Base-by-base conservation (phyloP, 805 yeast species). In the Clavispora fructus region DNA sequence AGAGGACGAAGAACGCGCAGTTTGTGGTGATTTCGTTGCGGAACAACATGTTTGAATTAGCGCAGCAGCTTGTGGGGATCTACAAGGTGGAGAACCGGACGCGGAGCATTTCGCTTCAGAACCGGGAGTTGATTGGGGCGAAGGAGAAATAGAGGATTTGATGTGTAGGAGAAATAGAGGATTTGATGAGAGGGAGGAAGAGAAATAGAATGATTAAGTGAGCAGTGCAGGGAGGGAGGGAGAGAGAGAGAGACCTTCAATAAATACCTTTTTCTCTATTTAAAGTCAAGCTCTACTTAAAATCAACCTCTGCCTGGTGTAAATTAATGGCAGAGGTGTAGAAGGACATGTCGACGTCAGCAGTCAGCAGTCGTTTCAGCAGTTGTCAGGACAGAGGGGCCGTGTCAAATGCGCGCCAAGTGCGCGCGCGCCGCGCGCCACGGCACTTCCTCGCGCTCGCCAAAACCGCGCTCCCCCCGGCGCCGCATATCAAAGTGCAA, bases 41-140 rank as follows among this genome's bases (percentile, higher is more conserved):
- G 66, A 92, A 94, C 65, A 94, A 95, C 63, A 94, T 94, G 99
- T 94, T 95, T 65, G 99, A 94, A 68, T 75, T 94, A 50, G 95
- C 99, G 3, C 86, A 89, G 56, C 94, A 90, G 59, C 73, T 94
- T 54, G 96, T 94, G 31, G 99, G 99, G 10, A 89, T 94, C 49
- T 95, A 91, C 73, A 94, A 95, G 65, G 91, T 86, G 48, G 80
- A 85, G 56, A 92, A 92, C 67, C 88, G 81, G 91, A 91, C 98
- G 2, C 77, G 77, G 61, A 87, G 96, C 59, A 86, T 89, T 25
- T 80, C 96, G 4, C 61, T 89, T 39, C 78, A 83, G 57, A 89
- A 89, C 58, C 74, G 72, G 47, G 89, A 83, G 41, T 66, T 69
- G 44, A 53, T 68, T 46, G 58, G 40, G 10, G 45, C 31, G 10